These are phyloP conservation scores for Phlyctochytrium arcticum DNA, from an alignment of 192 early-diverging fungal species.

Conservation along the genomic window DNA sequence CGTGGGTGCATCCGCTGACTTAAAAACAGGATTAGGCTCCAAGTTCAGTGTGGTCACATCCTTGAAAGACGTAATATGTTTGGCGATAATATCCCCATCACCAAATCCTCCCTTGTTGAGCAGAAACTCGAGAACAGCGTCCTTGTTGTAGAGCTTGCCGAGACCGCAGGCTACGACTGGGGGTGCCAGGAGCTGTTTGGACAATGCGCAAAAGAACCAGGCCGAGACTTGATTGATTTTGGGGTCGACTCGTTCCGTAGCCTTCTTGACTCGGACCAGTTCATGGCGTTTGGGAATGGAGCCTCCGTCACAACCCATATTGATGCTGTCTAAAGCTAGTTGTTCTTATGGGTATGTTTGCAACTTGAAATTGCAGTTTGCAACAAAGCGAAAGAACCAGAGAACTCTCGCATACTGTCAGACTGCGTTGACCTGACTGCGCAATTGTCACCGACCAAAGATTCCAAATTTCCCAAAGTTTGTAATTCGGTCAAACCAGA, in stretches of 20 bases:
- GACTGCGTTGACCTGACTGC: too few relatives aligned
- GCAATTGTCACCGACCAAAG: too few relatives aligned
- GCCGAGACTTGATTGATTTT: conserved; percentile 49
- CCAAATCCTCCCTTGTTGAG: conserved; percentile 67
- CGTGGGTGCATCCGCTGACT: conserved; percentile 10
- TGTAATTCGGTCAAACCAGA: too few relatives aligned
- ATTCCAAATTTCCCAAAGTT: too few relatives aligned
- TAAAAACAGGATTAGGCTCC: conserved; percentile 59
- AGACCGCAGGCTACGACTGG: conserved; percentile 69
- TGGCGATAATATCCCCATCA: conserved; percentile 71
- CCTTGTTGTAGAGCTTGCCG: conserved; percentile 83
- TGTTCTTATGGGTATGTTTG: too few relatives aligned
- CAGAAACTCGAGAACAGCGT: conserved; percentile 69
- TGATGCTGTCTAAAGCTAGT: too few relatives aligned
- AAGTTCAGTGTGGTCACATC: conserved; percentile 69
- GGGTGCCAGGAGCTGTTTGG: conserved; percentile 61
- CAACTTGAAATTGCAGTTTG: too few relatives aligned
- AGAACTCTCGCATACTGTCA: too few relatives aligned
- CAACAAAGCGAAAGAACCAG: too few relatives aligned
- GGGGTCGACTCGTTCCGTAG: conserved; percentile 62
- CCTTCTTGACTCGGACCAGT: conserved; percentile 77
- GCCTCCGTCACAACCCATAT: conserved; percentile 68
- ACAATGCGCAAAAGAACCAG: conserved; percentile 77
- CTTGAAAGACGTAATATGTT: conserved; percentile 67
- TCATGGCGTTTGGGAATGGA: conserved; percentile 83